Evolutionary conservation across 139 green algal genomes (phyloP).

Genomic region (Micractinium conductrix): DNA sequence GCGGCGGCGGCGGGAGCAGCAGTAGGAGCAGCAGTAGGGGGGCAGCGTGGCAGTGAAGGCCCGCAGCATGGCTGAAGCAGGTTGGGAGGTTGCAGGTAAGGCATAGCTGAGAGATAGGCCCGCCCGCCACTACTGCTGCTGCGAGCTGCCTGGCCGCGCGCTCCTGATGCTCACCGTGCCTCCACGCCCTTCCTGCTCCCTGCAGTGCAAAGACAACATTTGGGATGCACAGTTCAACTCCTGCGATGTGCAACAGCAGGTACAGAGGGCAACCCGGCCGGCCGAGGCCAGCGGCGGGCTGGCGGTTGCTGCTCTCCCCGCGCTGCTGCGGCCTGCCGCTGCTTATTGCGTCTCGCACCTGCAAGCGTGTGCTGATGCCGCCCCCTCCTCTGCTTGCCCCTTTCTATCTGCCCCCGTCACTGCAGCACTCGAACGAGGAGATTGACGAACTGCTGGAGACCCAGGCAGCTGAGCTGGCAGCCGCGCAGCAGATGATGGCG

Average conservation of each 20-base stretch:
- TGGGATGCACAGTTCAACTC: constrained; percentile 69
- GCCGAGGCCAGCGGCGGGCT: neutral
- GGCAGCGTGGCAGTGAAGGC: too few relatives aligned
- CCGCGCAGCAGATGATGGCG: constrained; percentile 21
- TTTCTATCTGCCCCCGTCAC: neutral
- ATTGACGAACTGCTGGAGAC: constrained; percentile 26
- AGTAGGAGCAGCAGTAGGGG: too few relatives aligned
- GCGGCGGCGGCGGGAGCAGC: too few relatives aligned
- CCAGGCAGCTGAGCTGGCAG: constrained; percentile 21
- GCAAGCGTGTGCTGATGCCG: neutral
- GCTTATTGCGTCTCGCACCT: neutral
- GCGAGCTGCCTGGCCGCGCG: neutral
- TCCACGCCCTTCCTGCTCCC: constrained; percentile 40
- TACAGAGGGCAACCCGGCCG: constrained; percentile 15
- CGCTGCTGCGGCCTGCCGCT: neutral
- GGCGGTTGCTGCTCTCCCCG: neutral
- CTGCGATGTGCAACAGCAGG: constrained; percentile 70
- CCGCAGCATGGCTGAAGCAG: too few relatives aligned
- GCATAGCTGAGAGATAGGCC: too few relatives aligned
- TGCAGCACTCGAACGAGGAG: constrained; percentile 32
- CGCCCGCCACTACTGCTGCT: neutral
- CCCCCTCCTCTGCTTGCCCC: neutral
- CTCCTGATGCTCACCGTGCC: neutral
- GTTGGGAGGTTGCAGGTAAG: too few relatives aligned
- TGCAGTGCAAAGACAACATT: constrained; percentile 71